These are phyloP conservation scores for Ceraceosorus guamensis DNA, from an alignment of 1,284 basidiomycete genomes.

Conservation along the genomic window DNA sequence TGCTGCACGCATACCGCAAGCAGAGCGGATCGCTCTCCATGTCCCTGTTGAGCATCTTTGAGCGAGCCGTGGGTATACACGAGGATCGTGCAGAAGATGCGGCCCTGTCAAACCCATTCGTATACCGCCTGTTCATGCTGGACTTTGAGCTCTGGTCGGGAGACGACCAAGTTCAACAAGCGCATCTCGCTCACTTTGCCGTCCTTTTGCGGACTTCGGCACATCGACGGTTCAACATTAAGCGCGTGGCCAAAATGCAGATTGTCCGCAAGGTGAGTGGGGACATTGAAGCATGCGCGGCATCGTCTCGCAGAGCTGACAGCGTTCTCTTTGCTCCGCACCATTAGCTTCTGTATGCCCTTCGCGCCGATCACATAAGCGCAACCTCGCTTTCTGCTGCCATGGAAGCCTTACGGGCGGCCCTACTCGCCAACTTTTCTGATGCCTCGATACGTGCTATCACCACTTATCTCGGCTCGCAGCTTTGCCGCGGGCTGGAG, in stretches of 20 bases:
- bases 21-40: constrained; percentile 71
- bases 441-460: constrained; percentile 74
- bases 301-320: no score
- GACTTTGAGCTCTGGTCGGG: constrained; percentile 85
- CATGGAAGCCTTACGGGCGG: constrained; percentile 14
- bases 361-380: constrained; percentile 55
- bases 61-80: constrained; percentile 75
- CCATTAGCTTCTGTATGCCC: constrained; percentile 63
- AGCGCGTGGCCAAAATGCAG: constrained; percentile 45
- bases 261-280: constrained; percentile 61
- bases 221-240: constrained; percentile 46
- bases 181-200: constrained; percentile 72
- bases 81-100: not conserved
- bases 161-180: constrained; percentile 60
- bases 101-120: constrained; percentile 69
- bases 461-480: constrained; percentile 74
- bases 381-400: constrained; percentile 11
- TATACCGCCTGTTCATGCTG: constrained; percentile 73
- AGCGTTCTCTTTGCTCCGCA: not conserved
- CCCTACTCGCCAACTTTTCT: constrained; percentile 57
- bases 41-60: constrained; percentile 67
- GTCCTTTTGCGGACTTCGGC: constrained; percentile 66
- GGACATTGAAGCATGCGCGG: no score
- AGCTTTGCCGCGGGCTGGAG: constrained; percentile 58
- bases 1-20: constrained; percentile 57